Conservation (phyloP, 2,329 filamentous ascomycete genomes). For the Clarireedia homoeocarpa region DNA sequence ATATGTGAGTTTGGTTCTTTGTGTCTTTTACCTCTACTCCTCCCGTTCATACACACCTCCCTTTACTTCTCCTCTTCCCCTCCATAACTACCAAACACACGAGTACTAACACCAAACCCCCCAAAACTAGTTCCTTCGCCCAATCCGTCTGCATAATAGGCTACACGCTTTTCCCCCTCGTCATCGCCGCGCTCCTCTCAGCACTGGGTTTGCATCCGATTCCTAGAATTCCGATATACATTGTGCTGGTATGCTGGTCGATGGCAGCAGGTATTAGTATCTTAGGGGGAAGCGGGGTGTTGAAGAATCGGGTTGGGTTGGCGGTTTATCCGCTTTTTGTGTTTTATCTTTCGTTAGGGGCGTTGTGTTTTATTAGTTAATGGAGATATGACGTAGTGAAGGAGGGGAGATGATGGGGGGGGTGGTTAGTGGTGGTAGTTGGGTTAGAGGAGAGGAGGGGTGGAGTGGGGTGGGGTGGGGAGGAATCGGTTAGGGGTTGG, state of each 20-base stretch:
- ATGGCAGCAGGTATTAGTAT: conserved; percentile 59
- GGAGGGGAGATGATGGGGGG: too few relatives aligned
- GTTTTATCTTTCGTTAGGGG: conserved; percentile 10
- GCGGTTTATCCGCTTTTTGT: conserved; percentile 14
- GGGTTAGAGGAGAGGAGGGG: too few relatives aligned
- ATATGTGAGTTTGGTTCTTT: conserved; percentile 67
- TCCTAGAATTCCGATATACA: conserved; percentile 81
- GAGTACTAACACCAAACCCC: neutral
- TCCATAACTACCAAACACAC: neutral
- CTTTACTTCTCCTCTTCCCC: neutral
- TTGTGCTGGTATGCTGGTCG: conserved; percentile 84
- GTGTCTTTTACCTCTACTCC: too few relatives aligned
- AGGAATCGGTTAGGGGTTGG: too few relatives aligned
- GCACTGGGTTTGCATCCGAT: conserved; percentile 74
- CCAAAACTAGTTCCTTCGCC: conserved; percentile 73
- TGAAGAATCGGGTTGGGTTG: conserved; percentile 13
- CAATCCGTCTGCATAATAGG: conserved; percentile 97
- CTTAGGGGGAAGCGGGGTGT: conserved; percentile 12
- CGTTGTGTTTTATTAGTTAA: conserved; percentile 12
- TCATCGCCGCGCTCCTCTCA: conserved; percentile 84
- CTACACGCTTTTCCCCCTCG: conserved; percentile 94
- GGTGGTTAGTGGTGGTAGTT: too few relatives aligned
- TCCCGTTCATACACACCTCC: too few relatives aligned
- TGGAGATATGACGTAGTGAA: too few relatives aligned
- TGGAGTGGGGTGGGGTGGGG: too few relatives aligned